These are phyloP conservation scores for Paecilomyces dactylethromorphus DNA, from an alignment of 2,329 filamentous ascomycete species.

Conservation along the genomic window DNA sequence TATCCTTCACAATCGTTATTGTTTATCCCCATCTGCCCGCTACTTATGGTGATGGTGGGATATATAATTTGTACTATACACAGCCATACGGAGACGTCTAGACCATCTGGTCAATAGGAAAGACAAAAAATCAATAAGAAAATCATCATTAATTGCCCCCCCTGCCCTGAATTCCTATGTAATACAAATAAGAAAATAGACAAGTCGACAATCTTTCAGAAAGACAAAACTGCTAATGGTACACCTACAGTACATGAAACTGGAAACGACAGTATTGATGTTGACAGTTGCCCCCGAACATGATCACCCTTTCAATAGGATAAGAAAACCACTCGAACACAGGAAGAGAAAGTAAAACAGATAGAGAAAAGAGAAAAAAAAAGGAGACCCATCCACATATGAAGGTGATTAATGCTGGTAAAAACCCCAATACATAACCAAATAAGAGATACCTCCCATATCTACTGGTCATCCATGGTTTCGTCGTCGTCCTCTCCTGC, in stretches of 20 bases:
- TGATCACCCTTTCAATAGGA: not conserved
- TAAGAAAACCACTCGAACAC: not conserved
- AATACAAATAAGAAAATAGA: not conserved
- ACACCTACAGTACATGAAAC: not conserved
- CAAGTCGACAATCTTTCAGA: not conserved
- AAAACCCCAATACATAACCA: slow-evolving; percentile 3
- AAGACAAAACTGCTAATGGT: not conserved
- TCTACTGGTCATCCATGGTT: slow-evolving; percentile 21
- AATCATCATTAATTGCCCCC: too few relatives aligned
- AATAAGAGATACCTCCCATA: slow-evolving; percentile 2
- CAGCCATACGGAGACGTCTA: too few relatives aligned
- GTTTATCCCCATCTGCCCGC: too few relatives aligned
- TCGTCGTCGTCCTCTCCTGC: slow-evolving; percentile 7
- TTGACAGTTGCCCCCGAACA: not conserved
- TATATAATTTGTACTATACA: too few relatives aligned
- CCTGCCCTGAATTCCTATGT: too few relatives aligned
- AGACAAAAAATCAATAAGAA: too few relatives aligned
- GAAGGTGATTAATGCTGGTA: not conserved
- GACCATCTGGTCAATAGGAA: too few relatives aligned
- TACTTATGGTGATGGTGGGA: too few relatives aligned
- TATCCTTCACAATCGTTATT: too few relatives aligned
- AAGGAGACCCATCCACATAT: slow-evolving; percentile 3
- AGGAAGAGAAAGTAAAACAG: slow-evolving; percentile 1
- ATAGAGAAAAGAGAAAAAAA: slow-evolving; percentile 2
- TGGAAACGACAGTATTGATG: not conserved